These are phyloP conservation scores for Andalucia godoyi DNA, from an alignment of 78 protist species.

Conservation along the genomic window DNA sequence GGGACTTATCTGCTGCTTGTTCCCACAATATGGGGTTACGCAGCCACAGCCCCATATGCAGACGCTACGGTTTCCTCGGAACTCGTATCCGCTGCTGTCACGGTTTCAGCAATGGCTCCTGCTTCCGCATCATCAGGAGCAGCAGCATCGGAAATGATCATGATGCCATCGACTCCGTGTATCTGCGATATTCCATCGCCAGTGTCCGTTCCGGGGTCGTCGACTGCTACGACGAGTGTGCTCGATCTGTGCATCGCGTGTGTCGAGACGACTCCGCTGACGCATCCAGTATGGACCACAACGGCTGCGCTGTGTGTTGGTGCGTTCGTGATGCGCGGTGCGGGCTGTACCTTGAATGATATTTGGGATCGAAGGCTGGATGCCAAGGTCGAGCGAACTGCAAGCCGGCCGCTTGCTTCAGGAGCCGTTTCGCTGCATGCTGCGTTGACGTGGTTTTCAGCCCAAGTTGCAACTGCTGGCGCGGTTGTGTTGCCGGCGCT, in stretches of 20 bases:
- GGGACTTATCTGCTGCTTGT: slow-evolving; percentile 42
- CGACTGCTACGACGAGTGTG: too few species aligned
- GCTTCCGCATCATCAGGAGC: too few species aligned
- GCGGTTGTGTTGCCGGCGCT: slow-evolving; percentile 18
- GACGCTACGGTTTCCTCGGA: too few species aligned
- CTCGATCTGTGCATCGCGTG: too few species aligned
- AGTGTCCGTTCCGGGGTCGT: too few species aligned
- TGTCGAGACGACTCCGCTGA: neutral
- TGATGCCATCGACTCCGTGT: too few species aligned
- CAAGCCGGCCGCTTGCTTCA: slow-evolving; percentile 66
- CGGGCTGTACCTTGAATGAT: slow-evolving; percentile 86
- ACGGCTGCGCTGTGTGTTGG: slow-evolving; percentile 45
- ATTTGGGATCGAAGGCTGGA: slow-evolving; percentile 77
- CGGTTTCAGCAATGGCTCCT: too few species aligned
- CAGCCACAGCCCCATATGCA: too few species aligned
- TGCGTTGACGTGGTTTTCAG: slow-evolving; percentile 31
- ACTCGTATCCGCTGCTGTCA: too few species aligned
- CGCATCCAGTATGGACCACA: neutral
- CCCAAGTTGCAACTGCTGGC: slow-evolving; percentile 24
- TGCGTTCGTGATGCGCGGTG: slow-evolving; percentile 80
- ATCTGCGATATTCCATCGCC: too few species aligned
- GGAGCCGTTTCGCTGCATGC: slow-evolving; percentile 21
- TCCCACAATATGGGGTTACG: slow-evolving; percentile 41
- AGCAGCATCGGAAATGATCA: too few species aligned
- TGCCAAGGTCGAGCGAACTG: slow-evolving; percentile 64